These are phyloP conservation scores for Cyphellophora attinorum DNA, from an alignment of 2,329 filamentous ascomycete species.

Conservation along the genomic window DNA sequence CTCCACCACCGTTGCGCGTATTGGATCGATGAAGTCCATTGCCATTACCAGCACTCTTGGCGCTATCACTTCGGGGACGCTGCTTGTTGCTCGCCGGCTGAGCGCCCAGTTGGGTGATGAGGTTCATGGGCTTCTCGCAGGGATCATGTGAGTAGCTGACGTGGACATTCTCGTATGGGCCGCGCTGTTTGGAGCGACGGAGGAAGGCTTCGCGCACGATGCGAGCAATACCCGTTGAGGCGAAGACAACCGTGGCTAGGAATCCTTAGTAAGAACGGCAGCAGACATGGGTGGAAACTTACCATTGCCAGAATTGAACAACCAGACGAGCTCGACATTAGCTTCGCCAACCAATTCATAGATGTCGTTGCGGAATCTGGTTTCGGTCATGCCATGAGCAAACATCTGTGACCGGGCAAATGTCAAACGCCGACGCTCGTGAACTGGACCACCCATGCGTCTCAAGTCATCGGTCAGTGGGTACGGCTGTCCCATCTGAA, in stretches of 20 bases:
- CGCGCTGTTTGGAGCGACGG: conserved; percentile 17
- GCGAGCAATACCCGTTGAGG: conserved; percentile 25
- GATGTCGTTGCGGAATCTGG: conserved; percentile 27
- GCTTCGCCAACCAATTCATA: conserved; percentile 22
- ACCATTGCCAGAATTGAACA: conserved; percentile 35
- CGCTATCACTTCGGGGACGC: not conserved
- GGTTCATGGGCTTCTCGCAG: conserved; percentile 28
- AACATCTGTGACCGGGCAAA: conserved; percentile 30
- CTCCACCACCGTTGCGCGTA: not conserved
- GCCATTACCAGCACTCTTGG: not conserved
- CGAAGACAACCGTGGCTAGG: conserved; percentile 29
- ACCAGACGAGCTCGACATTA: conserved; percentile 31
- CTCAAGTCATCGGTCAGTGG: conserved; percentile 25
- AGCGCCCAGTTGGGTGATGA: conserved; percentile 19
- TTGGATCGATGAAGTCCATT: conserved; percentile 1
- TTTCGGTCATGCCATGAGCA: conserved; percentile 23
- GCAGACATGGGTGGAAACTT: conserved; percentile 11
- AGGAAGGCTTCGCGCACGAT: conserved; percentile 25
- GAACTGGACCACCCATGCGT: conserved; percentile 25
- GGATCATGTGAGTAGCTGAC: conserved; percentile 30
- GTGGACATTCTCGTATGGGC: conserved; percentile 24
- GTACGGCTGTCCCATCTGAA: conserved; percentile 23
- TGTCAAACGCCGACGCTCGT: conserved; percentile 31
- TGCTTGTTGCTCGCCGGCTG: not conserved
- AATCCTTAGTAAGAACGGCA: conserved; percentile 3